Evolutionary conservation across 202 grass and related monocot species (phyloP), one percentile per base, ranked within the genome.

Genomic region (Cymbopogon flexuosus): DNA sequence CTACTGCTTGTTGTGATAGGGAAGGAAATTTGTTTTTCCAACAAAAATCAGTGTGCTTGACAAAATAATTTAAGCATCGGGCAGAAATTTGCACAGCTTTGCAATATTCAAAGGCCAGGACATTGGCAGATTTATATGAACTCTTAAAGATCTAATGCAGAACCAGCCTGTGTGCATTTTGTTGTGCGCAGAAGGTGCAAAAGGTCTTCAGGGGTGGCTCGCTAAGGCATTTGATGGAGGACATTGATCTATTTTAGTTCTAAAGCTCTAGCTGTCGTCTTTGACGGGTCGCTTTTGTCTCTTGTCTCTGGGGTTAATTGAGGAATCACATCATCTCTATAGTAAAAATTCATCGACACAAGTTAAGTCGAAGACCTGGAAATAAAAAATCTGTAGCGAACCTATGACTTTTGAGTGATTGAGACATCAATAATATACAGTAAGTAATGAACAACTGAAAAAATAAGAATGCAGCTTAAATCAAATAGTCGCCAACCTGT

Each of bases 401-500:
- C 58, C 67, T 41, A 56, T 65, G 4, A 65, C 29, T 43, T 57
- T 65, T 67, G 37, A 43, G 46, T 60, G 7, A 57, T 27, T 13
- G 12, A 40, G 77, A 37, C 62, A 54, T 68, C 31, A 56, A 16
- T 8, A 68, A 6, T 39, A 46, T 49, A 67, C 23, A 66, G n/a
- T 22, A 51, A 60, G 11, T 27, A 68, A 24, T 30, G 1, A 68
- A 42, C 15, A 62, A 2, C 23, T 37, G 11, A 3, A 27, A 27
- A 79, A 79, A 12, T 36, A 24, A 21, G 16, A 9, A 31, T 69
- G 62, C 14, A 49, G 4, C 15, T 19, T 73, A 65, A 78, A 18
- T 79, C 9, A 79, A 51, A 29, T 21, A 10, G 4, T 24, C 36
- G 68, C 47, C 18, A 62, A 76, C 82, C 82, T 68, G 36, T 58